Base-by-base conservation (phyloP, 2,329 filamentous ascomycete species). In the Colletotrichum orbiculare region DNA sequence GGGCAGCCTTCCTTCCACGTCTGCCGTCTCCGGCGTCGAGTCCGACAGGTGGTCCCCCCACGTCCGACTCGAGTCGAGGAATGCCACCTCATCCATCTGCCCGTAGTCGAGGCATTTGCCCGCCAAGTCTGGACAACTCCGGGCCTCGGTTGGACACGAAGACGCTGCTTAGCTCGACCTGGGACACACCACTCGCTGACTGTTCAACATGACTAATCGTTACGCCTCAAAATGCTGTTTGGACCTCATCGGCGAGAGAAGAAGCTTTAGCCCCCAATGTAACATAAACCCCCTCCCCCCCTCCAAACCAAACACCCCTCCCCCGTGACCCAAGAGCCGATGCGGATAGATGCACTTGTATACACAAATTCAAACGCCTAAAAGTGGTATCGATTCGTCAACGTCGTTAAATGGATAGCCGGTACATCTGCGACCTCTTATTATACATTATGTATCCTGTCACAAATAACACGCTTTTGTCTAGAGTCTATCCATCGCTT, bases 381-480 rank as follows among this genome's bases (percentile, higher is more conserved):
- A 58, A 50, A 25, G 49, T 25, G 33, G 35, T 43, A n/a, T 49
- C 43, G 48, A 41, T 50, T 58, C 55, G 53, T 60, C 33, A 47
- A 37, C 48, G n/a, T 60, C 56, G 48, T 53, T 41, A 39, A 39
- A 60, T 39, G 33, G 49, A 11, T 25, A 50, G 42, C 33, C 39
- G 34, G 39, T 45, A 34, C 50, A 12, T 10, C 13, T 50, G 55
- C 56, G 56, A 45, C 33, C 15, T 46, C 15, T n/a, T 46, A 46
- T 37, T 53, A 42, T 52, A 52, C 47, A 59, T 59, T 45, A 59
- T 35, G 48, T 45, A 38, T 50, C 35, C 45, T 42, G 35, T 33
- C 39, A 38, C n/a, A 35, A 35, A 46, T 55, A 43, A 35, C 17
- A 53, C 48, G 56, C 56, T 60, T 60, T 58, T 58, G 55, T 58